Evolutionary conservation across 768 basidiomycete genomes (phyloP).

Genomic region (Boletus bicolor): DNA sequence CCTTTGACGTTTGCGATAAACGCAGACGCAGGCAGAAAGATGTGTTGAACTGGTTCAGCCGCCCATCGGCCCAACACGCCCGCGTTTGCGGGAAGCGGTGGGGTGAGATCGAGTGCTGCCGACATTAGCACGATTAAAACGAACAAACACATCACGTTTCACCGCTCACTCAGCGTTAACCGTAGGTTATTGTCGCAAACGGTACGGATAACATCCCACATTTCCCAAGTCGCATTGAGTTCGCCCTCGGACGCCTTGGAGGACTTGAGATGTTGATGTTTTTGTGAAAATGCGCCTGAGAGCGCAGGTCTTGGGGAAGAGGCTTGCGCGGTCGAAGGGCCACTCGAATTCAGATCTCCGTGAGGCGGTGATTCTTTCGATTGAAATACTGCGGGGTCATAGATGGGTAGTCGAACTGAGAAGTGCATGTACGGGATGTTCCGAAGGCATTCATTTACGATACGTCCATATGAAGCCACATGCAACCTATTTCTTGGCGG

Average conservation of each 20-base stretch:
- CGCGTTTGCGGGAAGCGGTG: constrained; percentile 75
- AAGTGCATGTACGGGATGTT: constrained; percentile 71
- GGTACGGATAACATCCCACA: constrained; percentile 94
- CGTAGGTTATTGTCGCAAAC: constrained; percentile 83
- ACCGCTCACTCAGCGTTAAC: constrained; percentile 73
- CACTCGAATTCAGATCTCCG: constrained; percentile 31
- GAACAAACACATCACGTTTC: constrained; percentile 9
- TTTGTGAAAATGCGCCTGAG: constrained; percentile 24
- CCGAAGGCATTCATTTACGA: constrained; percentile 74
- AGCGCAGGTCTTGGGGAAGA: constrained; percentile 18
- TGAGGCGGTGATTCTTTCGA: constrained; percentile 29
- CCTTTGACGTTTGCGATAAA: constrained; percentile 97
- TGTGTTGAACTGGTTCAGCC: constrained; percentile 86
- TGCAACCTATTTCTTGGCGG: constrained; percentile 80
- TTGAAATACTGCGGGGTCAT: constrained; percentile 65
- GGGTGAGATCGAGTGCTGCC: constrained; percentile 87
- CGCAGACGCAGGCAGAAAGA: constrained; percentile 84
- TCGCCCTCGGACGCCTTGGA: constrained; percentile 48
- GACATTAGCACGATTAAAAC: constrained; percentile 11
- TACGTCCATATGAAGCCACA: constrained; percentile 90
- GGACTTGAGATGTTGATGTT: constrained; percentile 20
- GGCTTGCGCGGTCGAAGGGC: constrained; percentile 17
- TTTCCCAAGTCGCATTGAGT: constrained; percentile 87
- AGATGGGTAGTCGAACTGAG: constrained; percentile 80
- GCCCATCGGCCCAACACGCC: constrained; percentile 84